Conservation (phyloP, 148 eudicot genomes). For the Chenopodium quinoa region DNA sequence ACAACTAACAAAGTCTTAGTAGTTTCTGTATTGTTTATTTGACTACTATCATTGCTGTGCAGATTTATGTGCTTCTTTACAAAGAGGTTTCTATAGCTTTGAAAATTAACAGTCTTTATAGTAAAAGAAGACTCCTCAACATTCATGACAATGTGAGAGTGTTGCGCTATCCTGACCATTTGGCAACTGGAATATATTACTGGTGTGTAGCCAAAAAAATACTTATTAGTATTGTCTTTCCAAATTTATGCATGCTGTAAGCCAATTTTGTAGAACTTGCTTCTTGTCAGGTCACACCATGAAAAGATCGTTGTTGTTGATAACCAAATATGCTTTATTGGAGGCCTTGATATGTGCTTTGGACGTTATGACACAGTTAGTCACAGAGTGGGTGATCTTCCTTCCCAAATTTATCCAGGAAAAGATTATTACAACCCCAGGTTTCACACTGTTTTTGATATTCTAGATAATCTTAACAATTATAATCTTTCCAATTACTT, state of each 20-base stretch:
- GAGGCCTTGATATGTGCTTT: constrained; percentile 94
- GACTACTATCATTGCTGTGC: constrained; percentile 29
- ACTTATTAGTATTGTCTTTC: not conserved
- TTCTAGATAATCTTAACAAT: not conserved
- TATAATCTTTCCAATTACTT: not conserved
- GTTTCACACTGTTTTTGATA: constrained; percentile 10
- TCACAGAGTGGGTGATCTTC: constrained; percentile 80
- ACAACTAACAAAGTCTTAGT: not conserved
- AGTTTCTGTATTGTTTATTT: constrained; percentile 4
- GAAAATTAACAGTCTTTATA: constrained; percentile 88
- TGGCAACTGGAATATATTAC: constrained; percentile 73
- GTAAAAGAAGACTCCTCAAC: constrained; percentile 79
- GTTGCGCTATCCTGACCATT: constrained; percentile 93
- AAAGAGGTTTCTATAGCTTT: constrained; percentile 93
- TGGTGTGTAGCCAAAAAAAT: constrained; percentile 47
- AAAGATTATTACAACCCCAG: constrained; percentile 98
- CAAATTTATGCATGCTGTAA: not conserved
- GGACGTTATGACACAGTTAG: constrained; percentile 89
- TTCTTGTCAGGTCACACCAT: constrained; percentile 85
- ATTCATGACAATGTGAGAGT: constrained; percentile 96
- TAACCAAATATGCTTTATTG: constrained; percentile 85
- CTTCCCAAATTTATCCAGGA: constrained; percentile 76
- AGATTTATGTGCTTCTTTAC: constrained; percentile 93
- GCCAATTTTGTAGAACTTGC: not conserved
- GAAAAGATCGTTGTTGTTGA: constrained; percentile 94